These are phyloP conservation scores for Grammothele lineata DNA, from an alignment of 768 basidiomycete genomes.

Conservation along the genomic window DNA sequence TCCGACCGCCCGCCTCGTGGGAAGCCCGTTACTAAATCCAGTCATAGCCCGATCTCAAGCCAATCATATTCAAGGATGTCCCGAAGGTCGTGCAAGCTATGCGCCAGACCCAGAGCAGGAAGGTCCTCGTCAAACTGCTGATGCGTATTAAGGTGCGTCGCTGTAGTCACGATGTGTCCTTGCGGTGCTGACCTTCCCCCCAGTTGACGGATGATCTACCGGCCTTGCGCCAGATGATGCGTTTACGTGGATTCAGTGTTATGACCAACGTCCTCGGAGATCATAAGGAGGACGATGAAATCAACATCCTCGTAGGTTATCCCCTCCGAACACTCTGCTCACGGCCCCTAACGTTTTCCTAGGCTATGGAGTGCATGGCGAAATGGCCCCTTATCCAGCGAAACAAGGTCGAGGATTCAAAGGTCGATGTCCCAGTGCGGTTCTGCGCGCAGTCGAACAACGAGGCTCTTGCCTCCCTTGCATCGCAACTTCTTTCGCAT, in stretches of 20 bases:
- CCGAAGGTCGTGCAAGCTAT: conserved; percentile 91
- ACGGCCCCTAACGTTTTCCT: background rate
- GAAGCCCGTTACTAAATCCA: too few relatives aligned
- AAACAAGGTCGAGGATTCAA: conserved; percentile 89
- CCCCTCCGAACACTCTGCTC: too few relatives aligned
- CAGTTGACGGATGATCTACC: conserved; percentile 84
- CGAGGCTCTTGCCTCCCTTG: conserved; percentile 49
- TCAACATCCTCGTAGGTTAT: conserved; percentile 60
- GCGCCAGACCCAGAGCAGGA: conserved; percentile 79
- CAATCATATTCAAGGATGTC: conserved; percentile 73
- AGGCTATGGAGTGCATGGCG: conserved; percentile 65
- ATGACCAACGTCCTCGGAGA: conserved; percentile 90
- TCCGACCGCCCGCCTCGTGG: background rate
- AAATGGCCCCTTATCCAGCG: conserved; percentile 80
- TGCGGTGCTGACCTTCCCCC: background rate
- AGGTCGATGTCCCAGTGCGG: conserved; percentile 55
- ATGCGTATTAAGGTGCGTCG: conserved; percentile 71
- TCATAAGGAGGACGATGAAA: conserved; percentile 61
- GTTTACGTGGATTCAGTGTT: conserved; percentile 86
- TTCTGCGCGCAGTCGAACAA: conserved; percentile 50
- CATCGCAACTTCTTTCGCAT: conserved; percentile 57
- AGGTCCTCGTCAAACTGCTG: conserved; percentile 78
- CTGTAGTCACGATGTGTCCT: background rate
- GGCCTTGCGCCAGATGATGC: conserved; percentile 80
- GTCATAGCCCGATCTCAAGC: conserved; percentile 67